These are phyloP conservation scores for Fraxinus paxiana DNA, from an alignment of 305 asterid genomes.

Conservation along the genomic window DNA sequence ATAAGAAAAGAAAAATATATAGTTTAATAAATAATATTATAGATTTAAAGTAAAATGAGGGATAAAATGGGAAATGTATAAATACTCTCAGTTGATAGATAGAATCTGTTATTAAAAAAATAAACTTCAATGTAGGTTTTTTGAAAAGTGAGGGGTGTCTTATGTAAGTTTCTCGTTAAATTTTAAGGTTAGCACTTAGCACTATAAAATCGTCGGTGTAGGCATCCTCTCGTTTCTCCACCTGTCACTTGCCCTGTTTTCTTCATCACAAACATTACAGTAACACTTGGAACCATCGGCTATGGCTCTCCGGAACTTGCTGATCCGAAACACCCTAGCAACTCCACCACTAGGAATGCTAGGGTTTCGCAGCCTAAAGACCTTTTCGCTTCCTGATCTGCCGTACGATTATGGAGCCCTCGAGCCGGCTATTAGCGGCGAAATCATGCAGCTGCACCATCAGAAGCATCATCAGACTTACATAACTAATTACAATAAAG, in stretches of 20 bases:
- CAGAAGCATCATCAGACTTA: slow-evolving; percentile 90
- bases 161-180: neutral
- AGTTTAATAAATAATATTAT: too few species aligned
- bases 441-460: slow-evolving; percentile 85
- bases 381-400: slow-evolving; percentile 72
- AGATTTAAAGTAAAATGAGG: neutral
- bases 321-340: slow-evolving; percentile 35
- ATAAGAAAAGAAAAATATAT: too few species aligned
- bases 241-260: neutral
- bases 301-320: slow-evolving; percentile 70
- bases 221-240: neutral
- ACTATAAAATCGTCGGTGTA: neutral
- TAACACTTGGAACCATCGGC: neutral
- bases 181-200: neutral
- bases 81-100: neutral
- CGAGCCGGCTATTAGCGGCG: slow-evolving; percentile 76
- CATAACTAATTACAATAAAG: slow-evolving; percentile 75
- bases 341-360: slow-evolving; percentile 17
- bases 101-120: neutral
- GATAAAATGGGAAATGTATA: neutral
- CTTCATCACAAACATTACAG: neutral
- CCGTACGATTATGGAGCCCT: slow-evolving; percentile 78
- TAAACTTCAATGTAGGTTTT: neutral
- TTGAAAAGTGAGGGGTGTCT: neutral
- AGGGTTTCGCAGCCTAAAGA: slow-evolving; percentile 57